These are phyloP conservation scores for Adansonia rubrostipa DNA, from an alignment of 441 rosid genomes.

Conservation along the genomic window DNA sequence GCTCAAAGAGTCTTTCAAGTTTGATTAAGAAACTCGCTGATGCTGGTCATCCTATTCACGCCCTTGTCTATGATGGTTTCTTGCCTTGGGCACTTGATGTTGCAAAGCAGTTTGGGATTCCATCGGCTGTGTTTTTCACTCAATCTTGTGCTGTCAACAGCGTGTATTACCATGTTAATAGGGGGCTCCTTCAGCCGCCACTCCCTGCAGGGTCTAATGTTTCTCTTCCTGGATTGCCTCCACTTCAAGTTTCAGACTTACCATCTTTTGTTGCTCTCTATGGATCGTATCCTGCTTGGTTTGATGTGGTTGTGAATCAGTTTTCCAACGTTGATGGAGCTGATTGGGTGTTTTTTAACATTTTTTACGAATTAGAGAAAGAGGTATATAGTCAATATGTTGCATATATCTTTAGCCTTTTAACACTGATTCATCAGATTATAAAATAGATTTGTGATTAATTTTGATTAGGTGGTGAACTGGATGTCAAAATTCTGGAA, in stretches of 20 bases:
- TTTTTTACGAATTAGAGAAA: slow-evolving; percentile 41
- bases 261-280: slow-evolving; percentile 35
- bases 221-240: slow-evolving; percentile 2
- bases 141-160: slow-evolving; percentile 12
- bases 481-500: slow-evolving; percentile 45
- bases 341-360: slow-evolving; percentile 51
- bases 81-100: slow-evolving; percentile 19
- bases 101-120: slow-evolving; percentile 1
- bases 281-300: slow-evolving; percentile 42
- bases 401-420: not conserved
- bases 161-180: slow-evolving; percentile 4
- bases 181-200: not conserved
- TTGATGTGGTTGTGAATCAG: slow-evolving; percentile 43
- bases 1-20: not conserved
- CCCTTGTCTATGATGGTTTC: not conserved
- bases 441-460: too few species aligned
- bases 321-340: slow-evolving; percentile 51
- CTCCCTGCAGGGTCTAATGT: not conserved
- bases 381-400: slow-evolving; percentile 37
- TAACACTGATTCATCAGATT: too few species aligned
- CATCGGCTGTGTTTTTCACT: not conserved
- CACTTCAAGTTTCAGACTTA: not conserved
- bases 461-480: not conserved
- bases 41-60: slow-evolving; percentile 6
- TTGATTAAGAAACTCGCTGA: not conserved